A percentile compares a stretch with the other conserved stretches of the same genome.
phyloP scores from a whole-genome alignment of 441 rosid genomes.

The Eruca vesicaria region DNA sequence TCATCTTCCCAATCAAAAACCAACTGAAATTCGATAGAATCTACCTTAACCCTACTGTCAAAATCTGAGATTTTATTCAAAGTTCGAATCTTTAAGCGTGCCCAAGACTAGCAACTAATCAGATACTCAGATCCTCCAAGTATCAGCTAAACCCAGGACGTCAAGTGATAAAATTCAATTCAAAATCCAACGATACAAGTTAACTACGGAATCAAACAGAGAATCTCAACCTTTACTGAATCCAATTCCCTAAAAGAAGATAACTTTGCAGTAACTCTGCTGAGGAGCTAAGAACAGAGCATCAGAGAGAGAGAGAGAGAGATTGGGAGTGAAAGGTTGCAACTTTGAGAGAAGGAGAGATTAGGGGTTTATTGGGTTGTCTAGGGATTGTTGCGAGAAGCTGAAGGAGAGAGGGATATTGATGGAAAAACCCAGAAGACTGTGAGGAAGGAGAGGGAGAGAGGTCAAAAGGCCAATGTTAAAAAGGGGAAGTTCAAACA shows the following conservation, averaged over 20 bases:
- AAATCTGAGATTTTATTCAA: slow-evolving; percentile 2
- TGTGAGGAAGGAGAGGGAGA: slow-evolving; percentile 22
- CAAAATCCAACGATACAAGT: slow-evolving; percentile 23
- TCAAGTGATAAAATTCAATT: slow-evolving; percentile 27
- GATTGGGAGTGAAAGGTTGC: slow-evolving; percentile 12
- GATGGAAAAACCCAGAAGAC: slow-evolving; percentile 37
- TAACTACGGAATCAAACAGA: slow-evolving; percentile 15
- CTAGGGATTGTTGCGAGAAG: slow-evolving; percentile 27
- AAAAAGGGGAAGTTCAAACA: slow-evolving; percentile 37
- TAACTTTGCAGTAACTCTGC: slow-evolving; percentile 48
- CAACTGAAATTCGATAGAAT: not conserved
- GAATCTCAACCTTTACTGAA: not conserved
- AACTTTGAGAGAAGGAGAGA: slow-evolving; percentile 21
- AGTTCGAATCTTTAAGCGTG: not conserved
- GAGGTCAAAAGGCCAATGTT: slow-evolving; percentile 41
- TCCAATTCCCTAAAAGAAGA: not conserved
- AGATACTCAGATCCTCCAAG: slow-evolving; percentile 28
- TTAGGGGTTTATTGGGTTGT: not conserved
- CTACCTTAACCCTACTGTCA: not conserved
- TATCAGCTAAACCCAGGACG: slow-evolving; percentile 30
- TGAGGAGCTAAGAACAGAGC: slow-evolving; percentile 9
- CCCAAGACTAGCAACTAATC: not conserved
- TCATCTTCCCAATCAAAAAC: slow-evolving; percentile 43
- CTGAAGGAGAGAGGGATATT: slow-evolving; percentile 39
- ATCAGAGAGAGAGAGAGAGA: not conserved